Conservation (phyloP, 257 asterid genomes). For the Solanum verrucosum region DNA sequence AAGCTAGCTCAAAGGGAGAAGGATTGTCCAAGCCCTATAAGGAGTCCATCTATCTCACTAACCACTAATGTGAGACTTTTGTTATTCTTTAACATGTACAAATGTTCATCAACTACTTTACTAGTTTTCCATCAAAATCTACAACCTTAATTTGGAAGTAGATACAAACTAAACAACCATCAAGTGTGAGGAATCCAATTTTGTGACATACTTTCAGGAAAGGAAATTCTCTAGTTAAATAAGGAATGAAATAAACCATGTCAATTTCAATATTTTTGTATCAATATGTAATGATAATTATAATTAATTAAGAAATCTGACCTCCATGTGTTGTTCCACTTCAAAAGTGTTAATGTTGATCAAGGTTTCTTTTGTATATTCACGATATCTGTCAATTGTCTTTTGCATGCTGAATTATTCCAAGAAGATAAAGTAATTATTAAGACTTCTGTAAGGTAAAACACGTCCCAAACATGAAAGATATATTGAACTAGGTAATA, state of each 20-base stretch:
- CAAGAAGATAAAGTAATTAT: background rate
- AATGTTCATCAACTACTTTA: too few species aligned
- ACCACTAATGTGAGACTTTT: too few species aligned
- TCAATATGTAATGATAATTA: background rate
- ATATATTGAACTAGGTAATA: background rate
- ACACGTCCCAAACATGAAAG: background rate
- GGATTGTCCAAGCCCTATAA: too few species aligned
- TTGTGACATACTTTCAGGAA: background rate
- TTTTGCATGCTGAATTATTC: background rate
- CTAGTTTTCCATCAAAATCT: background rate
- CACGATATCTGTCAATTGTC: background rate
- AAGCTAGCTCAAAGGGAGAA: too few species aligned
- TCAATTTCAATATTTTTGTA: background rate
- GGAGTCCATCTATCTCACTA: too few species aligned
- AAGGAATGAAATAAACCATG: background rate
- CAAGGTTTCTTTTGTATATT: background rate
- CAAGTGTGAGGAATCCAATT: background rate
- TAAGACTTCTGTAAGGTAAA: background rate
- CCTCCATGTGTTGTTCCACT: background rate
- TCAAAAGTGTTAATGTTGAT: background rate
- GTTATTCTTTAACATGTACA: background rate
- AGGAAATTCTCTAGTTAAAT: background rate
- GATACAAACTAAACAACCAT: background rate
- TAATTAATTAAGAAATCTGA: background rate
- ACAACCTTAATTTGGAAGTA: background rate